Percentiles rank a stretch among this genome's conserved stretches.
These are phyloP conservation scores for Pyrenochaeta sp. DNA, from an alignment of 2,329 filamentous ascomycete species.

Conservation along the genomic window DNA sequence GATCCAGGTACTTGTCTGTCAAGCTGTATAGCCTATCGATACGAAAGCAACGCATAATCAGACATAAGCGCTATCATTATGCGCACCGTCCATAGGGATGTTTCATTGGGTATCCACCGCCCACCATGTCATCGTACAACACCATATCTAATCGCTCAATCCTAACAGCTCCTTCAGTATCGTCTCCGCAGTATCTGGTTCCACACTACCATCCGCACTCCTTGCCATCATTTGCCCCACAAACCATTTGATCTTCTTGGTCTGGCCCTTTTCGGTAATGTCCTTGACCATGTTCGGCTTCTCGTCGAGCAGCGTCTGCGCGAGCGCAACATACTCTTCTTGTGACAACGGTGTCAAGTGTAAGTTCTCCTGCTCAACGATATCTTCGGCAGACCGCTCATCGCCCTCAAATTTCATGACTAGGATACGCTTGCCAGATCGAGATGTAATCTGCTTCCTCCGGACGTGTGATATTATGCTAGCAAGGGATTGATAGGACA, in stretches of 20 bases:
- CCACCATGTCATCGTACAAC: background rate
- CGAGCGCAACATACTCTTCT: slow-evolving; percentile 65
- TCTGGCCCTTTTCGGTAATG: slow-evolving; percentile 66
- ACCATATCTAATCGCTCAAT: slow-evolving; percentile 6
- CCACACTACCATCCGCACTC: slow-evolving; percentile 68
- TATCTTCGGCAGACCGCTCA: slow-evolving; percentile 56
- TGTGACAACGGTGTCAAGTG: slow-evolving; percentile 63
- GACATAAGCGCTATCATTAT: background rate
- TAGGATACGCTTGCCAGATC: slow-evolving; percentile 68
- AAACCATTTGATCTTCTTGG: slow-evolving; percentile 73
- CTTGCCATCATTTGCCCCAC: slow-evolving; percentile 73
- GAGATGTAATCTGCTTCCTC: slow-evolving; percentile 58
- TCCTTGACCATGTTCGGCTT: slow-evolving; percentile 67
- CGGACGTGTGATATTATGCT: slow-evolving; percentile 54
- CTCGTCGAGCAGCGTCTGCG: slow-evolving; percentile 60
- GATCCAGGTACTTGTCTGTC: background rate
- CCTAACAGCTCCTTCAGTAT: slow-evolving; percentile 61
- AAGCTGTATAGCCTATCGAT: background rate
- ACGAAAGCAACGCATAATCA: background rate
- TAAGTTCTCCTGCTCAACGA: slow-evolving; percentile 67
- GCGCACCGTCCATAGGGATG: background rate
- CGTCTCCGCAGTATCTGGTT: slow-evolving; percentile 66
- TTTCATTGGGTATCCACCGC: slow-evolving; percentile 9
- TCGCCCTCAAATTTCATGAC: slow-evolving; percentile 63
- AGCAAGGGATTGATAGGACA: slow-evolving; percentile 53